Conservation (phyloP, 2,329 filamentous ascomycete species). For the Didymella segeticola region DNA sequence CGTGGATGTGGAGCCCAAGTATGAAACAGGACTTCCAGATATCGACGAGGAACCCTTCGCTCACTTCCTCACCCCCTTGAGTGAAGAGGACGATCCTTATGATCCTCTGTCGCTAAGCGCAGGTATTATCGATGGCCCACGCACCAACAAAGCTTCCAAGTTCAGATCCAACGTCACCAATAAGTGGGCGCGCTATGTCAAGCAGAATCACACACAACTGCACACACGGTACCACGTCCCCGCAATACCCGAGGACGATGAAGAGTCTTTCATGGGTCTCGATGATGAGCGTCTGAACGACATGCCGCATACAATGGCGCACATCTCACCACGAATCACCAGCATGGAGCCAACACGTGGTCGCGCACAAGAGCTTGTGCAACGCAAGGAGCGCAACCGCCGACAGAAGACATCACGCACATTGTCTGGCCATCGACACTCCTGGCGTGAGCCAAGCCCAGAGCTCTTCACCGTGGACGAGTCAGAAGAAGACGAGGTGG, state of each 20-base stretch:
- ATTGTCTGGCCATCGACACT: slow-evolving; percentile 49
- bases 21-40: slow-evolving; percentile 40
- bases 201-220: slow-evolving; percentile 42
- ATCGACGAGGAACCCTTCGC: slow-evolving; percentile 54
- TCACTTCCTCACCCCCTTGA: slow-evolving; percentile 52
- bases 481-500: slow-evolving; percentile 46
- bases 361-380: slow-evolving; percentile 46
- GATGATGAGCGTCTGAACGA: slow-evolving; percentile 45
- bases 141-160: slow-evolving; percentile 43
- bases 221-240: slow-evolving; percentile 43
- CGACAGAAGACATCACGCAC: slow-evolving; percentile 44
- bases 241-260: slow-evolving; percentile 40
- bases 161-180: slow-evolving; percentile 49
- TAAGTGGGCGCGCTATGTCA: slow-evolving; percentile 52
- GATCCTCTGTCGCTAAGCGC: slow-evolving; percentile 47
- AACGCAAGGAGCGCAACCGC: slow-evolving; percentile 38
- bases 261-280: slow-evolving; percentile 47
- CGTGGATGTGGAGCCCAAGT: slow-evolving; percentile 27
- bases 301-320: slow-evolving; percentile 36
- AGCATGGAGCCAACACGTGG: slow-evolving; percentile 45
- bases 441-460: slow-evolving; percentile 51
- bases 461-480: slow-evolving; percentile 53
- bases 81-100: slow-evolving; percentile 51
- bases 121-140: slow-evolving; percentile 46
- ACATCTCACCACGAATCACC: slow-evolving; percentile 36